phyloP scores from a whole-genome alignment of 768 basidiomycete species.

The Grammothele lineata region DNA sequence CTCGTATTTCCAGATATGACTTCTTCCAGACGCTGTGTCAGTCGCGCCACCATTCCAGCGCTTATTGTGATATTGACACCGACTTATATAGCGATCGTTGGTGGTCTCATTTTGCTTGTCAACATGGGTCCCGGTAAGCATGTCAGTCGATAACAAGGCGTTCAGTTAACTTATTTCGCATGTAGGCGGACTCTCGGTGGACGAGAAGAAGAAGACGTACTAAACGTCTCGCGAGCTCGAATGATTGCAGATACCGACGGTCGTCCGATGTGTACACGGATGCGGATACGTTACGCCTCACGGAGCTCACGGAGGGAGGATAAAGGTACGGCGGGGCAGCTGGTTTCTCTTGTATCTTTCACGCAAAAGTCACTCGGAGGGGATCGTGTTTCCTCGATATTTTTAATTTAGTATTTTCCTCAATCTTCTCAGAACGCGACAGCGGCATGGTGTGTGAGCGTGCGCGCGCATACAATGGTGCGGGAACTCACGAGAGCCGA shows the following conservation, averaged over 20 bases:
- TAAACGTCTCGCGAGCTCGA: constrained; percentile 24
- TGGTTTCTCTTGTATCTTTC: constrained; percentile 11
- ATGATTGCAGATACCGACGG: background rate
- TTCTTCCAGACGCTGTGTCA: constrained; percentile 95
- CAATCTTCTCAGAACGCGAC: background rate
- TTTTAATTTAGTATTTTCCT: constrained; percentile 13
- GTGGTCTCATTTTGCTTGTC: constrained; percentile 93
- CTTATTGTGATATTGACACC: background rate
- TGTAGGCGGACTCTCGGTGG: constrained; percentile 88
- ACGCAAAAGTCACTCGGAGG: constrained; percentile 6
- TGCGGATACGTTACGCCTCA: no score
- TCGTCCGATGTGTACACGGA: no score
- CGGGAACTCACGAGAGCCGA: no score
- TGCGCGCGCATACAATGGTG: no score
- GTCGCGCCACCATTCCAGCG: background rate
- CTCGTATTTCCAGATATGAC: constrained; percentile 85
- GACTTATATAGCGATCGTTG: constrained; percentile 73
- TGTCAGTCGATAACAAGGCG: background rate
- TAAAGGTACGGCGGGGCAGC: no score
- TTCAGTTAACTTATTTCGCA: constrained; percentile 6
- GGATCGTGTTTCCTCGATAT: constrained; percentile 3
- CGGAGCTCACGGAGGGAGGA: no score
- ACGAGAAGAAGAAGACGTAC: constrained; percentile 98
- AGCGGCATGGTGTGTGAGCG: no score
- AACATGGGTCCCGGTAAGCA: constrained; percentile 92